Conservation (phyloP, 225 moss, liverwort and hornwort species). For the Thuidium tamariscinum region DNA sequence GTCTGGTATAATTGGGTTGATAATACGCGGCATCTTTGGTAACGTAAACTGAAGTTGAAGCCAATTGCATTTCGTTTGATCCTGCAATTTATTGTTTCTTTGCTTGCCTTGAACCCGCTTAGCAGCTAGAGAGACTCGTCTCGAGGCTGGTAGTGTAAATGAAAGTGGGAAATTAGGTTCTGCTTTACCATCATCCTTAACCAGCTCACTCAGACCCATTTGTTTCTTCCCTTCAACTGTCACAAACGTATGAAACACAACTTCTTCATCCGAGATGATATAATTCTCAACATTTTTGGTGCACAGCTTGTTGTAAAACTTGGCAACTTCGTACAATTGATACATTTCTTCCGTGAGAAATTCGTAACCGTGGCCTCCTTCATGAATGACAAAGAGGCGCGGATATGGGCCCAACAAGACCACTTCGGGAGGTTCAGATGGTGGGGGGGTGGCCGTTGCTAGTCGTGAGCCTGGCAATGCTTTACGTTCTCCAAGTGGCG, state of each 20-base stretch:
- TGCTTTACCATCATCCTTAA: slow-evolving; percentile 16
- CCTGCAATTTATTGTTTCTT: slow-evolving; percentile 24
- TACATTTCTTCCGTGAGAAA: slow-evolving; percentile 47
- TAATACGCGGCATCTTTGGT: slow-evolving; percentile 62
- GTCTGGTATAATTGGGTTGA: slow-evolving; percentile 34
- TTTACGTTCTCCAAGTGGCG: slow-evolving; percentile 7
- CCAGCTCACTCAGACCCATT: slow-evolving; percentile 5
- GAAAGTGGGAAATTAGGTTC: slow-evolving; percentile 7
- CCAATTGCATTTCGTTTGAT: slow-evolving; percentile 72
- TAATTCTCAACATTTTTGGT: slow-evolving; percentile 37
- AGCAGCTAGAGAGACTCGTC: slow-evolving; percentile 47
- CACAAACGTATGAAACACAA: slow-evolving; percentile 71
- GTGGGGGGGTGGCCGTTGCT: slow-evolving; percentile 15
- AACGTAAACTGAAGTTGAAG: slow-evolving; percentile 47
- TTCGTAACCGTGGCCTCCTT: slow-evolving; percentile 85
- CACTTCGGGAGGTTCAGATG: not conserved
- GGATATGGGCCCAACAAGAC: slow-evolving; percentile 51
- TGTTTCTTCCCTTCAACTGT: slow-evolving; percentile 37
- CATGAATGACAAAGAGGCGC: slow-evolving; percentile 83
- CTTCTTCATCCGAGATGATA: slow-evolving; percentile 30
- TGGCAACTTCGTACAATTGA: slow-evolving; percentile 37
- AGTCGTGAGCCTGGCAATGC: not conserved
- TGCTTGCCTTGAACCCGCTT: slow-evolving; percentile 34
- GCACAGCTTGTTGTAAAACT: slow-evolving; percentile 42
- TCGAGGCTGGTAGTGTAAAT: slow-evolving; percentile 8